A percentile compares a stretch with the other conserved stretches of the same genome.
Conservation (phyloP, 2,329 filamentous ascomycete species). For the Chrysoporthe cubensis region DNA sequence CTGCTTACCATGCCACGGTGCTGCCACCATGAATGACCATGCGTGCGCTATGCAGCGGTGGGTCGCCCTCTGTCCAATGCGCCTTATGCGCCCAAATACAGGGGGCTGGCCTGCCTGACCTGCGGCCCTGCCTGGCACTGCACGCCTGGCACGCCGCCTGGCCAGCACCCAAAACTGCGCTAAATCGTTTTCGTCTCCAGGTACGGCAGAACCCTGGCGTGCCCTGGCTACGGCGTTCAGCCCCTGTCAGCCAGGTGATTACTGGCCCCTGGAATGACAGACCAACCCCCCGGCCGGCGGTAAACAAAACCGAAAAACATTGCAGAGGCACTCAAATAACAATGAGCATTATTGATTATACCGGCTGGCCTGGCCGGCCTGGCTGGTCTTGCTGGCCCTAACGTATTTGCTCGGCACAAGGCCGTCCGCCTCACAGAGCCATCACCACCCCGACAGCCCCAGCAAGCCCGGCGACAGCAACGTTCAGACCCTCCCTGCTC, state of each 20-base stretch:
- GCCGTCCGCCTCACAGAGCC: slow-evolving; percentile 5
- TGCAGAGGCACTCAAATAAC: too few relatives aligned
- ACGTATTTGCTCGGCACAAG: background rate
- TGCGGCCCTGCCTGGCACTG: background rate
- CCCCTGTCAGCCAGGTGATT: too few relatives aligned
- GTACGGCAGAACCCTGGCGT: too few relatives aligned
- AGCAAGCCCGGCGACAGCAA: slow-evolving; percentile 16
- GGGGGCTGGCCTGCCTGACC: background rate
- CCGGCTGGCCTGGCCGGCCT: background rate
- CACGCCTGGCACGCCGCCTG: background rate
- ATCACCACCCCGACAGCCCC: slow-evolving; percentile 18
- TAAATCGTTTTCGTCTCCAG: background rate
- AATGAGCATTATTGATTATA: too few relatives aligned
- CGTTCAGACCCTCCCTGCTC: background rate
- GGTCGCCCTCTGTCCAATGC: background rate
- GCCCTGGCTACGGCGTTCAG: too few relatives aligned
- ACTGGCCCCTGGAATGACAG: too few relatives aligned
- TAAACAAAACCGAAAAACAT: too few relatives aligned
- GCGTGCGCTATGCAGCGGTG: background rate
- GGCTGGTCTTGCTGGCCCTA: background rate
- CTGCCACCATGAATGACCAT: background rate
- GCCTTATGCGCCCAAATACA: background rate
- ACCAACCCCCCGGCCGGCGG: too few relatives aligned
- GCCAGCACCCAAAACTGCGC: background rate
- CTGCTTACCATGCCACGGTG: too few relatives aligned